These are phyloP conservation scores for Camelina laxa DNA, from an alignment of 345 rosid species.

Conservation along the genomic window DNA sequence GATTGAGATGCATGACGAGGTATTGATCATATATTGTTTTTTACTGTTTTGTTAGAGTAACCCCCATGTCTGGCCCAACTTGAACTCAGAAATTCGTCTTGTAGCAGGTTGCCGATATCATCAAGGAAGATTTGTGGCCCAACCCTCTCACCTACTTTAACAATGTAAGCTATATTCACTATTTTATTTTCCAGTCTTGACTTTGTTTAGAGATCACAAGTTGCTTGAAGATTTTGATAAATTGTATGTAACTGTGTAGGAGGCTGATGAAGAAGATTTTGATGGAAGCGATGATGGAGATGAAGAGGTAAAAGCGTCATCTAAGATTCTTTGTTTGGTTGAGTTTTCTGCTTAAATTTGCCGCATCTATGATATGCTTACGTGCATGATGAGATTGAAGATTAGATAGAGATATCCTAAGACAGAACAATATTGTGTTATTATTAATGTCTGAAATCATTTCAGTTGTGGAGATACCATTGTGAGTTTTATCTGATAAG, in stretches of 20 bases:
- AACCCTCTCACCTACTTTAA: slow-evolving; percentile 87
- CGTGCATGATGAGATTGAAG: background rate
- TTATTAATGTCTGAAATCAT: background rate
- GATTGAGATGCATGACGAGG: slow-evolving; percentile 81
- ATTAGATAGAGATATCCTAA: background rate
- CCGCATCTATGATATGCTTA: slow-evolving; percentile 3
- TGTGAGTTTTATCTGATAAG: background rate
- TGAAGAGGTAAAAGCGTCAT: slow-evolving; percentile 53
- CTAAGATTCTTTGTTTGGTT: background rate
- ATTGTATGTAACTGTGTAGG: slow-evolving; percentile 48
- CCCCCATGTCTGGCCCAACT: slow-evolving; percentile 11
- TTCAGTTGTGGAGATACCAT: background rate
- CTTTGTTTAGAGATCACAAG: slow-evolving; percentile 14
- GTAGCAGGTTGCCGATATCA: slow-evolving; percentile 84
- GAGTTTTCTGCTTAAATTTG: background rate
- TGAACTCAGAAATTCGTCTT: slow-evolving; percentile 28
- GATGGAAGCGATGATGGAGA: slow-evolving; percentile 58
- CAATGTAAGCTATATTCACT: slow-evolving; percentile 55
- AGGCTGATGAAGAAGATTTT: slow-evolving; percentile 71
- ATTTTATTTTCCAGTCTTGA: background rate
- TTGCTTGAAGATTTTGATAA: slow-evolving; percentile 5
- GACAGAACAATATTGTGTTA: background rate
- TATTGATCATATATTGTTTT: slow-evolving; percentile 32
- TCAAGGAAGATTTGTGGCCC: slow-evolving; percentile 97
- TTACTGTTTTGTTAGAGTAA: slow-evolving; percentile 9